Percentiles rank a stretch among this genome's conserved stretches.
Conservation (phyloP, 2,329 filamentous ascomycete genomes). For the Lasiodiplodia sp. region DNA sequence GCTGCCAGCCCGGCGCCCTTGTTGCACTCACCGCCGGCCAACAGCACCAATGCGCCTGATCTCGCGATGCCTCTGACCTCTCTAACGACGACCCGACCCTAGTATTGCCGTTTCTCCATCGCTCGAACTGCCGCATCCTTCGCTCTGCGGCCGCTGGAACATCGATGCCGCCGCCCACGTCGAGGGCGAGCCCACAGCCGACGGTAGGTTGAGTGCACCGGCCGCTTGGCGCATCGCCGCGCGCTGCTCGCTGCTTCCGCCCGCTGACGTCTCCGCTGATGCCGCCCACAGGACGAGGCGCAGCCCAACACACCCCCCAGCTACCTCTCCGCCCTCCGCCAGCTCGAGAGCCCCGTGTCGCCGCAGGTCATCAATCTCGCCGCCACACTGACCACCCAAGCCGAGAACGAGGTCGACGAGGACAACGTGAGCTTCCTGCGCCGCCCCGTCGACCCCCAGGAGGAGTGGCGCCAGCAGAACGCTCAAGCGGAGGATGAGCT, state of each 20-base stretch:
- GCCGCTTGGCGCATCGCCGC: slow-evolving; percentile 29
- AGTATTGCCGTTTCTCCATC: slow-evolving; percentile 16
- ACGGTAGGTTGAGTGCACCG: slow-evolving; percentile 31
- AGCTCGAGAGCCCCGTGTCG: slow-evolving; percentile 56
- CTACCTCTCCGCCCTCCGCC: slow-evolving; percentile 57
- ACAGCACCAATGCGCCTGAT: slow-evolving; percentile 24
- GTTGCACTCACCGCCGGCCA: slow-evolving; percentile 23
- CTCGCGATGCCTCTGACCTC: slow-evolving; percentile 30
- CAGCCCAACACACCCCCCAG: slow-evolving; percentile 40
- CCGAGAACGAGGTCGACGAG: slow-evolving; percentile 54
- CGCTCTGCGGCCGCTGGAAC: slow-evolving; percentile 9
- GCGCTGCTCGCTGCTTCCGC: slow-evolving; percentile 18
- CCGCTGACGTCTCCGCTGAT: slow-evolving; percentile 23
- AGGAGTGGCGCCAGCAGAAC: slow-evolving; percentile 42
- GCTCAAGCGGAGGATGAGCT: slow-evolving; percentile 33
- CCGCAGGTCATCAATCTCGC: slow-evolving; percentile 55
- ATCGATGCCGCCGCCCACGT: slow-evolving; percentile 47
- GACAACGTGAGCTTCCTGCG: slow-evolving; percentile 62
- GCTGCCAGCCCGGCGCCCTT: slow-evolving; percentile 11
- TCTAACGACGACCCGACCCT: slow-evolving; percentile 22
- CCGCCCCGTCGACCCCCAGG: slow-evolving; percentile 47
- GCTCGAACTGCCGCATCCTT: slow-evolving; percentile 7
- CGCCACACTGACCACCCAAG: slow-evolving; percentile 55
- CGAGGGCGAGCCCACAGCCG: slow-evolving; percentile 36
- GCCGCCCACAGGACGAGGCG: slow-evolving; percentile 21